A percentile compares a stretch with the other conserved stretches of the same genome.
These are phyloP conservation scores for Sclerotiophoma versabilis DNA, from an alignment of 2,329 filamentous ascomycete species.

Conservation along the genomic window DNA sequence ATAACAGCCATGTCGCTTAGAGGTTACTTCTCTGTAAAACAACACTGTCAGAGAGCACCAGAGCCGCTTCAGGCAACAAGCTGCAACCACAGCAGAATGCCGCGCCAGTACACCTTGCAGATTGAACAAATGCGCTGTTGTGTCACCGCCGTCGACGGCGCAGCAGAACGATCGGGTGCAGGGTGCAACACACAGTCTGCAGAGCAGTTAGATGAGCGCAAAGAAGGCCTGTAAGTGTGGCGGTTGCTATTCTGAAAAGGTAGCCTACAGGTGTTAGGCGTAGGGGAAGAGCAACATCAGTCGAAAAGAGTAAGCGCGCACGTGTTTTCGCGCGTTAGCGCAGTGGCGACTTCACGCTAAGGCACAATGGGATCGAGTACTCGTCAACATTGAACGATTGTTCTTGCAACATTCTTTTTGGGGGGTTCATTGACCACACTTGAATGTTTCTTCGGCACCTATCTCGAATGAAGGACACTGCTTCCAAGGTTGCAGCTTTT, in stretches of 20 bases:
- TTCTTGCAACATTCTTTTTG: neutral
- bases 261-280: neutral
- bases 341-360: constrained; percentile 1
- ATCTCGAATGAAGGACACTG: neutral
- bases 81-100: neutral
- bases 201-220: too few relatives aligned
- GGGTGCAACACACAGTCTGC: too few relatives aligned
- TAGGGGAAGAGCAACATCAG: too few relatives aligned
- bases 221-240: neutral
- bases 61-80: too few relatives aligned
- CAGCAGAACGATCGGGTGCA: too few relatives aligned
- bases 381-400: neutral
- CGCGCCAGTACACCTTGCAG: neutral
- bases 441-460: neutral
- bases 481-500: neutral
- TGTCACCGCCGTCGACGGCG: too few relatives aligned
- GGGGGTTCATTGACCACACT: neutral
- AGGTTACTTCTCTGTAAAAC: neutral
- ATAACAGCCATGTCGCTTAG: neutral
- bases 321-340: constrained; percentile 12
- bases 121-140: neutral
- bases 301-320: neutral
- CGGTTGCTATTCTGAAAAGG: neutral
- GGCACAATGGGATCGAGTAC: neutral
- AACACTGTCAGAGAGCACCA: neutral